Conservation (phyloP, 2,329 filamentous ascomycete genomes). For the Tolypocladium inflatum region DNA sequence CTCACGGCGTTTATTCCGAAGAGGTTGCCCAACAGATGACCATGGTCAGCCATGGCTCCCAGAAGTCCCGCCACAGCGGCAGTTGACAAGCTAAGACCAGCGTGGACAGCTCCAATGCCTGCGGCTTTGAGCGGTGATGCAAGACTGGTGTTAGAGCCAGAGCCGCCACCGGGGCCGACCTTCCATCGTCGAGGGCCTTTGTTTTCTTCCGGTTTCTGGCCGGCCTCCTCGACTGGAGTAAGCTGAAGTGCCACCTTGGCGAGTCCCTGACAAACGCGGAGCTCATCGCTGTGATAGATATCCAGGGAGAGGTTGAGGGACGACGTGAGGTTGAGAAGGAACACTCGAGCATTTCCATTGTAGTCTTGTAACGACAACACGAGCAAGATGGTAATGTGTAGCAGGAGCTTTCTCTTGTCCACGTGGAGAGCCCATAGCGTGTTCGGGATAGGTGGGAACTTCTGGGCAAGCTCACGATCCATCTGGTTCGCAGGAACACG, state of each 20-base stretch:
- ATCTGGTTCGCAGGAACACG: constrained; percentile 31
- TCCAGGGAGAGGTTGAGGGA: constrained; percentile 60
- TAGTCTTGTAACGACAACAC: constrained; percentile 72
- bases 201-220: constrained; percentile 45
- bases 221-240: constrained; percentile 17
- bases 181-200: constrained; percentile 62
- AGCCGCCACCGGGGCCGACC: constrained; percentile 39
- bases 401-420: constrained; percentile 54
- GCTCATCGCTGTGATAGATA: constrained; percentile 61
- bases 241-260: constrained; percentile 58
- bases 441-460: constrained; percentile 52
- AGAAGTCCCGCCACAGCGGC: constrained; percentile 70
- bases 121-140: constrained; percentile 69
- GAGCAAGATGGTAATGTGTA: constrained; percentile 64
- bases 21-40: constrained; percentile 69
- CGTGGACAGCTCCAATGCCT: constrained; percentile 70
- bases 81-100: constrained; percentile 64
- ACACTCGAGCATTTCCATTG: constrained; percentile 59
- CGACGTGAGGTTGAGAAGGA: constrained; percentile 61
- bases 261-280: constrained; percentile 63
- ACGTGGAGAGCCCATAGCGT: constrained; percentile 48
- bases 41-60: constrained; percentile 70
- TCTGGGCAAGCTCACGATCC: constrained; percentile 35
- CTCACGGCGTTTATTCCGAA: constrained; percentile 87
- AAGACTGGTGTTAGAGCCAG: constrained; percentile 54